Evolutionary conservation across 345 rosid species (phyloP).

Genomic region (Heritiera fomes): DNA sequence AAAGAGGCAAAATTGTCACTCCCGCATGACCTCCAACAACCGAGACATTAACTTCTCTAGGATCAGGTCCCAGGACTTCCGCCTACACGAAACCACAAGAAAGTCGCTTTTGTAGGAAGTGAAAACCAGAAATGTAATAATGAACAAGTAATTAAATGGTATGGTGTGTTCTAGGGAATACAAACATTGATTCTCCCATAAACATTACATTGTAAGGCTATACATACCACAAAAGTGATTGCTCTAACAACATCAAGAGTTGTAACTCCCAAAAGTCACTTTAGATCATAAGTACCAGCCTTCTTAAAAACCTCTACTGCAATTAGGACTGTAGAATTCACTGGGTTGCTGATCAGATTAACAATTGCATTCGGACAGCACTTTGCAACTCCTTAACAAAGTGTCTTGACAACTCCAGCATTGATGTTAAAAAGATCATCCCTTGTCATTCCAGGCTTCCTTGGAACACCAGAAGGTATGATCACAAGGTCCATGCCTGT

Average conservation of each 20-base stretch:
- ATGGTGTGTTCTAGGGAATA: too few relatives aligned
- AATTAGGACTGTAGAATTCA: constrained; percentile 81
- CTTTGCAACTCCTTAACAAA: constrained; percentile 71
- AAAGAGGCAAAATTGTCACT: constrained; percentile 88
- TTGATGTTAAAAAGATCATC: constrained; percentile 89
- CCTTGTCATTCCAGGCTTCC: constrained; percentile 90
- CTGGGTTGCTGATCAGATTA: constrained; percentile 86
- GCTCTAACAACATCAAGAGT: constrained; percentile 88
- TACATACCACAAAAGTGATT: constrained; percentile 75
- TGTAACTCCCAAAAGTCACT: constrained; percentile 79
- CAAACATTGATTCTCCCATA: too few relatives aligned
- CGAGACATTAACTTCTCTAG: constrained; percentile 91
- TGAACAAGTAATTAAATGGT: too few relatives aligned
- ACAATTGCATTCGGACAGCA: constrained; percentile 74
- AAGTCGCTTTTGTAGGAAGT: too few relatives aligned
- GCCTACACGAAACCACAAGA: too few relatives aligned
- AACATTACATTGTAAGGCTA: background rate
- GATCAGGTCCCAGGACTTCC: constrained; percentile 94
- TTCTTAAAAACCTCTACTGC: constrained; percentile 89
- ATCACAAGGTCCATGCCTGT: constrained; percentile 85
- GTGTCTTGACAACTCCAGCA: constrained; percentile 85
- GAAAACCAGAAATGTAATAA: too few relatives aligned
- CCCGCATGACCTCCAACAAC: constrained; percentile 98
- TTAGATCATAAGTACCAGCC: constrained; percentile 78
- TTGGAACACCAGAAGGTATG: constrained; percentile 86